These are phyloP conservation scores for Scenedesmus sp. DNA, from an alignment of 163 green algal species.

Conservation along the genomic window DNA sequence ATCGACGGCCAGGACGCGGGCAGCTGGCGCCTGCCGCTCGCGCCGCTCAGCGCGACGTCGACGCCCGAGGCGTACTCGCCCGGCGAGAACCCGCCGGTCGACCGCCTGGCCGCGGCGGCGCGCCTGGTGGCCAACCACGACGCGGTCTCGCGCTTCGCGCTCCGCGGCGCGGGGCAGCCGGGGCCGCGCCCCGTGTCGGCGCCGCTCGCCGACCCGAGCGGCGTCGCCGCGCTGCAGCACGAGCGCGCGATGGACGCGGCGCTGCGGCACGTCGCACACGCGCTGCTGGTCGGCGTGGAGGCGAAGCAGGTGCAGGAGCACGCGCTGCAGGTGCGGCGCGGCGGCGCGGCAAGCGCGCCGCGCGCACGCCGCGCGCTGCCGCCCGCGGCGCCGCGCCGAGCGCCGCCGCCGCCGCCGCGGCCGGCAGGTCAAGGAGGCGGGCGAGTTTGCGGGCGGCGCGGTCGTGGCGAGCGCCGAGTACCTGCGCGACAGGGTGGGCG, in stretches of 20 bases:
- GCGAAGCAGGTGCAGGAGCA: slow-evolving; percentile 64
- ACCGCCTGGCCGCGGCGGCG: slow-evolving; percentile 62
- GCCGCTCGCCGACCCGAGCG: slow-evolving; percentile 84
- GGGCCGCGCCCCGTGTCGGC: slow-evolving; percentile 75
- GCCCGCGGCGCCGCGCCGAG: neutral
- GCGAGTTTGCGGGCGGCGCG: slow-evolving; percentile 22
- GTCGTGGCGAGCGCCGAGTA: slow-evolving; percentile 70
- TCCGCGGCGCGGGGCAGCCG: slow-evolving; percentile 76
- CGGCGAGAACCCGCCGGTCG: slow-evolving; percentile 47
- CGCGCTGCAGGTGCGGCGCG: slow-evolving; percentile 56
- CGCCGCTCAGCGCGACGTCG: slow-evolving; percentile 67
- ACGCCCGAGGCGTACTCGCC: slow-evolving; percentile 75
- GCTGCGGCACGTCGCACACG: slow-evolving; percentile 82
- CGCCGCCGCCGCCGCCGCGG: too few relatives aligned
- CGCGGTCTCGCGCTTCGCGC: slow-evolving; percentile 83
- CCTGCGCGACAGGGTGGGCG: slow-evolving; percentile 89
- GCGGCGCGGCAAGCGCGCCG: slow-evolving; percentile 52
- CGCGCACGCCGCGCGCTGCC: neutral
- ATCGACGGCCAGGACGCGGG: slow-evolving; percentile 81
- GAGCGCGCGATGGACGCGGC: slow-evolving; percentile 67
- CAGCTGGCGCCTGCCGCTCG: slow-evolving; percentile 82
- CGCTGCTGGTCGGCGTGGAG: slow-evolving; percentile 78
- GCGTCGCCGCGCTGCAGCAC: slow-evolving; percentile 62
- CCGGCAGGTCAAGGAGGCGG: slow-evolving; percentile 19
- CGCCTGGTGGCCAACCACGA: slow-evolving; percentile 73